Percentiles rank a stretch among this genome's conserved stretches.
Conservation (phyloP, 257 asterid genomes). For the Lithospermum erythrorhizon region DNA sequence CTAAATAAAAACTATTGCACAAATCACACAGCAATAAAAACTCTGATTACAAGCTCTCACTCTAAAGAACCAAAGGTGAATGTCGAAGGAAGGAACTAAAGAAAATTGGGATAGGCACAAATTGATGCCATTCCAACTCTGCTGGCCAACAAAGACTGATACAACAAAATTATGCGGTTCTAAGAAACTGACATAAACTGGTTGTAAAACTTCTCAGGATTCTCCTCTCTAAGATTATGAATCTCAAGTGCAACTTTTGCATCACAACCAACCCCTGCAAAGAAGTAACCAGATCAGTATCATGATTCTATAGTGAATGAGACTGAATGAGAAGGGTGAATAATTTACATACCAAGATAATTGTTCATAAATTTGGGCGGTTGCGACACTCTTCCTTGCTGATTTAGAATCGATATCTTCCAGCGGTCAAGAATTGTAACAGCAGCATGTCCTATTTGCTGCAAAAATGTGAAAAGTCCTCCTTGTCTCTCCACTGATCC, state of each 20-base stretch:
- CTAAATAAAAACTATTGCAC: no score
- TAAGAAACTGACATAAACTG: conserved; percentile 39
- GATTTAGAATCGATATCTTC: conserved; percentile 64
- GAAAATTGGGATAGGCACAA: no score
- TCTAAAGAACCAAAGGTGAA: no score
- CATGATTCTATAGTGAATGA: neutral
- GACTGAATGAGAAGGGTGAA: no score
- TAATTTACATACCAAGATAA: conserved; percentile 65
- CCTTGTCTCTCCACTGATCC: conserved; percentile 99
- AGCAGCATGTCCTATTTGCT: conserved; percentile 92
- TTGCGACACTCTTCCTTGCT: conserved; percentile 54
- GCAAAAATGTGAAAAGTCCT: conserved; percentile 76
- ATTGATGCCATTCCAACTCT: no score
- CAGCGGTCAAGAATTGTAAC: conserved; percentile 97
- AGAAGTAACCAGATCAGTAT: conserved; percentile 5
- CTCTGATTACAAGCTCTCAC: no score
- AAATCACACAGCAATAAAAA: no score
- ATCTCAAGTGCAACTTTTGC: conserved; percentile 98
- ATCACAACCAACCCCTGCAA: conserved; percentile 97
- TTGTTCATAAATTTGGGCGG: conserved; percentile 76
- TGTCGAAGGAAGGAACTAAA: no score
- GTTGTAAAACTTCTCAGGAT: conserved; percentile 95
- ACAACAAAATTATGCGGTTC: no score
- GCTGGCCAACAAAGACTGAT: no score
- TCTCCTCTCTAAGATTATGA: conserved; percentile 95